Percentiles rank a stretch among this genome's conserved stretches.
phyloP scores from a whole-genome alignment of 495 filamentous ascomycete genomes.

The Hypoxylon intermedium region DNA sequence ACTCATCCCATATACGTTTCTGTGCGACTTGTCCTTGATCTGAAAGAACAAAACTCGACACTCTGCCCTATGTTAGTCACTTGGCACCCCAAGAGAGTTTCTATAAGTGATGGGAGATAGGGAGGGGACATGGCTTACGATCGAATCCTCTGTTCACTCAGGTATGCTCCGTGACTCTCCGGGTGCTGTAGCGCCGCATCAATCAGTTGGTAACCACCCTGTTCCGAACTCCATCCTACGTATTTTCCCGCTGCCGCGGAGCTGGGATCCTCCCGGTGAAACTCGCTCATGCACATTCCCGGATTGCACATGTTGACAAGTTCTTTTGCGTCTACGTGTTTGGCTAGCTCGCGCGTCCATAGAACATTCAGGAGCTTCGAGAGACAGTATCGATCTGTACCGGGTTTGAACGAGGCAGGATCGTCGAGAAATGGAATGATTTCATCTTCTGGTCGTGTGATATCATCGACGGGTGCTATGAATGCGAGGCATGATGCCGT shows the following conservation, averaged over 20 bases:
- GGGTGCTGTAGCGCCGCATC: slow-evolving; percentile 32
- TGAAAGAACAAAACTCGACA: slow-evolving; percentile 37
- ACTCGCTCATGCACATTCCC: slow-evolving; percentile 54
- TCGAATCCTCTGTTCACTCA: slow-evolving; percentile 36
- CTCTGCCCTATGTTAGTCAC: slow-evolving; percentile 23
- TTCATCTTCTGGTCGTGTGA: slow-evolving; percentile 44
- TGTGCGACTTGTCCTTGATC: too few relatives aligned
- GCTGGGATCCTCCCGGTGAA: slow-evolving; percentile 46
- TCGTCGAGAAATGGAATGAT: slow-evolving; percentile 56
- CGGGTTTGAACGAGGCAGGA: slow-evolving; percentile 41
- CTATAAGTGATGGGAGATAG: too few relatives aligned
- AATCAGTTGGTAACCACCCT: slow-evolving; percentile 28
- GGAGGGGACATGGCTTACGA: too few relatives aligned
- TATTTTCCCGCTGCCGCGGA: slow-evolving; percentile 26
- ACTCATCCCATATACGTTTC: too few relatives aligned
- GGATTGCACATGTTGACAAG: slow-evolving; percentile 63
- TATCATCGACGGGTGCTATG: slow-evolving; percentile 35
- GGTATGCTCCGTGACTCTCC: slow-evolving; percentile 34
- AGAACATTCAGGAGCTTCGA: slow-evolving; percentile 62
- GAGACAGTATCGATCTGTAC: slow-evolving; percentile 48
- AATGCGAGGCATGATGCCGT: slow-evolving; percentile 48
- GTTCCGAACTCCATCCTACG: slow-evolving; percentile 25
- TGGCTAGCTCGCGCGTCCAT: slow-evolving; percentile 54
- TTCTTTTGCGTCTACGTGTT: slow-evolving; percentile 37
- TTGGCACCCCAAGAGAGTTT: neutral